These are phyloP conservation scores for Pterocarpus santalinus DNA, from an alignment of 306 rosid species.

Conservation along the genomic window DNA sequence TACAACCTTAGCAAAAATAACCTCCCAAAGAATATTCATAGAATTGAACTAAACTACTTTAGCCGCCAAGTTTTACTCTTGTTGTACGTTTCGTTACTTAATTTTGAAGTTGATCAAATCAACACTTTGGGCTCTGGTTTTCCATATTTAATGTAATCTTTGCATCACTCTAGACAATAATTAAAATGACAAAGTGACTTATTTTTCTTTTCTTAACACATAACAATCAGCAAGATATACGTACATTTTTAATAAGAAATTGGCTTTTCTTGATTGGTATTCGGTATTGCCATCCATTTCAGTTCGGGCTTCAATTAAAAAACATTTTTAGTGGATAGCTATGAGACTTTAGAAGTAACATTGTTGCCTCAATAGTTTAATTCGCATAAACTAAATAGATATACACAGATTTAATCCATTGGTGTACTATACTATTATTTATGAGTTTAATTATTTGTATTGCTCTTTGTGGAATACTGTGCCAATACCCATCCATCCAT, in stretches of 20 bases:
- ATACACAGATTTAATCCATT: background rate
- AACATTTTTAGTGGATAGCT: background rate
- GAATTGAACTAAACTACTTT: background rate
- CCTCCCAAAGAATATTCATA: background rate
- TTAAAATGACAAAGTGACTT: background rate
- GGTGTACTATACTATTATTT: background rate
- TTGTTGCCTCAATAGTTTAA: background rate
- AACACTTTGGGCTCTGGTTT: background rate
- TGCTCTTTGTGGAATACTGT: too few relatives aligned
- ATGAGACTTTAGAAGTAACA: background rate
- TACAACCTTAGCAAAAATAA: too few relatives aligned
- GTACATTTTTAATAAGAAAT: background rate
- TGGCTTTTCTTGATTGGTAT: background rate
- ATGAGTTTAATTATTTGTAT: background rate
- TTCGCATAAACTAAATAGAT: too few relatives aligned
- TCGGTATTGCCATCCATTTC: background rate
- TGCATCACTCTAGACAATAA: background rate
- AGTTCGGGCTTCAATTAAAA: background rate
- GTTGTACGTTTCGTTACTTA: constrained; percentile 2
- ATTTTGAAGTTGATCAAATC: constrained; percentile 22
- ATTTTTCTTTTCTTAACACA: background rate
- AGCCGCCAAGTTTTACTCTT: background rate
- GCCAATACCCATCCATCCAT: too few relatives aligned
- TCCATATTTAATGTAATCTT: constrained; percentile 21
- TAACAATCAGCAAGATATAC: background rate